Base-by-base conservation (phyloP, 495 filamentous ascomycete genomes). In the Neurospora sp. region DNA sequence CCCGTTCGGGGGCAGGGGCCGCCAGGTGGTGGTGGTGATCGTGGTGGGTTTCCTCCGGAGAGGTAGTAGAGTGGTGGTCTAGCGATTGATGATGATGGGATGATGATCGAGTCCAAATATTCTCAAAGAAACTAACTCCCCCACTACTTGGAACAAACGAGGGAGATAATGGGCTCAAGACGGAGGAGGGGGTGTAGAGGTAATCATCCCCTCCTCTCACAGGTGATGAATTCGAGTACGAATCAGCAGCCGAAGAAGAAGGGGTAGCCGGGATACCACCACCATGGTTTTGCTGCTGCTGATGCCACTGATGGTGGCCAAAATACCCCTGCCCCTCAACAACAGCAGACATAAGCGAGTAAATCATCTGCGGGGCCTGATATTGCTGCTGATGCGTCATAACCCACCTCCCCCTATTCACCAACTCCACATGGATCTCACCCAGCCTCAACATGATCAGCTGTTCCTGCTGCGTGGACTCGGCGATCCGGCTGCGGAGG, bases 351-450 rank as follows among this genome's bases (percentile, higher is more conserved):
- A 61, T 18, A 0, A 27, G 53, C 1, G 12, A 31, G 27, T 38
- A 69, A 0, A 40, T 12, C 41, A 46, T 16, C 4, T 31, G 27
- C 27, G 27, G 31, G 31, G 31, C 31, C 31, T 44, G 42, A 0
- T 70, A 31, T 2, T 73, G 69, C 5, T 69, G 5, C n/a, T 71
- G 73, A 22, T 80, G 80, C 11, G 80, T 77, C 53, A 75, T 77
- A 68, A 71, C 70, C 79, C 78, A 83, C 48, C 81, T 74, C 68
- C 81, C 81, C 31, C 79, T 73, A 39, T 78, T 81, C 73, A 80
- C 79, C 12, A 84, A 80, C 72, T 87, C 84, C 27, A 81, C 72
- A 38, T 81, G 72, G 27, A 87, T 74, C 73, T 86, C 83, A n/a
- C 81, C 78, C 39, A 86, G 76, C 22, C 84, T 73, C 7, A 76